Evolutionary conservation across 1,284 basidiomycete genomes (phyloP), one percentile per base, ranked within the genome.

Genomic region (Trametes versicolor): DNA sequence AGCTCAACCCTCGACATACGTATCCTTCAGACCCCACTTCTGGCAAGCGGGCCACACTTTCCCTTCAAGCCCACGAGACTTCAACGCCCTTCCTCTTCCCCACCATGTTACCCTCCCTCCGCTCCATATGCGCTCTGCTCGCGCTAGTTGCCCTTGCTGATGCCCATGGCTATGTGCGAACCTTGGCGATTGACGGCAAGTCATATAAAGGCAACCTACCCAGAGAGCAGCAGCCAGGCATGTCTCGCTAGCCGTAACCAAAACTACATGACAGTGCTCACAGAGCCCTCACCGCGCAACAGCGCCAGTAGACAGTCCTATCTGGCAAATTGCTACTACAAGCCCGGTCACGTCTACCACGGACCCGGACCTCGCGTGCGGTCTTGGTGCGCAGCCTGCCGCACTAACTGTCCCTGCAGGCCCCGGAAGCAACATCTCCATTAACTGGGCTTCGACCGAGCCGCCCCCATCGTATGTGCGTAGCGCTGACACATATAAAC

Each of bases 381-480:
- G 83, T 39, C 73, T 71, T 65, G 73, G 77, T 49, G 80, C 82
- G 17, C 72, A 75, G 58, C 54, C 69, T 0, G 82, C 81, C 12
- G 54, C 75, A 1, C 56, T 79, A 19, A 74, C 78, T 32, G 83
- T 76, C 9, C 70, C 70, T 43, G 80, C 76, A 3, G 77, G 75
- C 19, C 76, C 83, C 12, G 82, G 83, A 1, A 81, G 79, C 51
- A 43, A 51, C 10, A n/a, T 75, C 17, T 74, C 79, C 10, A 86
- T 93, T 70, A 74, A 77, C 58, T 92, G 90, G 91, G 77, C 75
- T 39, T 84, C 79, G 47, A 77, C 19, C 4, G 41, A n/a, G 29
- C 29, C 29, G 29, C 29, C 29, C 8, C 29, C 29, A 32, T 32
- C 29, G 29, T 32, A 32, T 32, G 29, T 32, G 29, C 29, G 29